Percentiles rank a stretch among this genome's conserved stretches.
Evolutionary conservation across 2,329 filamentous ascomycete genomes (phyloP).

Genomic region (Paecilomyces dactylethromorphus): DNA sequence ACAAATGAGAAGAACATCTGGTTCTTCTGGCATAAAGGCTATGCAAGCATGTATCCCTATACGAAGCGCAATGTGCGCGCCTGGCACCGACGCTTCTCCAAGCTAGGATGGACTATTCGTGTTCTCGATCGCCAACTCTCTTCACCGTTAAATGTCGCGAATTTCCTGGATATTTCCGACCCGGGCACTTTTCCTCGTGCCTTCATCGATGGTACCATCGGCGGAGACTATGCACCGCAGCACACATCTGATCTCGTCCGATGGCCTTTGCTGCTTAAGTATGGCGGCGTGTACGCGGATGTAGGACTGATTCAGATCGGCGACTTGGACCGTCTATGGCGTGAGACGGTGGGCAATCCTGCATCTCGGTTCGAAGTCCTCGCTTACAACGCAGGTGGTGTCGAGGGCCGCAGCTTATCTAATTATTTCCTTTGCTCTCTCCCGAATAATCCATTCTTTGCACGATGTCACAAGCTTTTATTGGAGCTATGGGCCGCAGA

Average conservation of each 20-base stretch:
- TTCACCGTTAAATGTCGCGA: constrained; percentile 44
- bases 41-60: constrained; percentile 45
- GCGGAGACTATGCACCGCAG: constrained; percentile 46
- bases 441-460: constrained; percentile 43
- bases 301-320: constrained; percentile 53
- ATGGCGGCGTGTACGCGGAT: constrained; percentile 54
- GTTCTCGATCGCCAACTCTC: constrained; percentile 41
- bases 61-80: constrained; percentile 47
- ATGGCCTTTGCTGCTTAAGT: constrained; percentile 49
- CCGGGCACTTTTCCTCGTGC: constrained; percentile 41
- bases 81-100: constrained; percentile 49
- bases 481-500: constrained; percentile 46
- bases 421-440: constrained; percentile 45
- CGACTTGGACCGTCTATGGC: constrained; percentile 50
- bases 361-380: constrained; percentile 43
- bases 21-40: constrained; percentile 54
- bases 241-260: constrained; percentile 55
- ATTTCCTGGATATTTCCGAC: constrained; percentile 44
- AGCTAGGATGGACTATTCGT: constrained; percentile 48
- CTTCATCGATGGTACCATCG: constrained; percentile 45
- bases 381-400: constrained; percentile 38
- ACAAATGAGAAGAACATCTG: constrained; percentile 48
- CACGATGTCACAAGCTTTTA: constrained; percentile 44
- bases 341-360: constrained; percentile 41
- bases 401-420: constrained; percentile 30